These are phyloP conservation scores for Boletus speciosus DNA, from an alignment of 768 basidiomycete species.

Conservation along the genomic window DNA sequence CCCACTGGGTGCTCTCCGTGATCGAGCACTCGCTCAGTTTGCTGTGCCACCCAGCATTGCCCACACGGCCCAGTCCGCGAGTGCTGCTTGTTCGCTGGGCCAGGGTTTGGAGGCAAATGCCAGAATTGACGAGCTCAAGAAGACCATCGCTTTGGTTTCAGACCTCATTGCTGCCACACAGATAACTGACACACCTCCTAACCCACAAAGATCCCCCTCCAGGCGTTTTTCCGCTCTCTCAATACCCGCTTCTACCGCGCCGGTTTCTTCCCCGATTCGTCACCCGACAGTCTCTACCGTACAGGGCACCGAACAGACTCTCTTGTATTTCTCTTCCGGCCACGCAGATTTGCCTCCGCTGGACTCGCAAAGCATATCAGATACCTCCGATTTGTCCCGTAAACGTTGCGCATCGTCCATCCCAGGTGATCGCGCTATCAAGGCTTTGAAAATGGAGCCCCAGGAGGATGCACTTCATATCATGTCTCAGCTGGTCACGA, in stretches of 20 bases:
- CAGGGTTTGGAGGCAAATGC: conserved; percentile 46
- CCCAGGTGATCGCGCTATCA: conserved; percentile 42
- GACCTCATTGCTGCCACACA: conserved; percentile 49
- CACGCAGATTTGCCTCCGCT: conserved; percentile 13
- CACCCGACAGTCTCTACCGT: conserved; percentile 16
- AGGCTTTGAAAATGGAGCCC: conserved; percentile 49
- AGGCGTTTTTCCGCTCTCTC: conserved; percentile 20
- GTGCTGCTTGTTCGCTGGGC: conserved; percentile 44
- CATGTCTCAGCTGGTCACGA: conserved; percentile 19
- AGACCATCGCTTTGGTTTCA: conserved; percentile 50
- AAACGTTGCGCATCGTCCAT: conserved; percentile 51
- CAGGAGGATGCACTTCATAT: conserved; percentile 38
- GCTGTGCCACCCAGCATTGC: conserved; percentile 47
- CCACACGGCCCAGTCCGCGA: conserved; percentile 56
- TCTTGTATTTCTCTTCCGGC: conserved; percentile 17
- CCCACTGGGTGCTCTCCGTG: background rate
- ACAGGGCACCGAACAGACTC: conserved; percentile 25
- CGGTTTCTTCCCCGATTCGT: conserved; percentile 18
- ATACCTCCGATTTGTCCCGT: conserved; percentile 42
- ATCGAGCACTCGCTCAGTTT: conserved; percentile 11
- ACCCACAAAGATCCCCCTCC: conserved; percentile 33
- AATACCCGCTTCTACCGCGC: conserved; percentile 42
- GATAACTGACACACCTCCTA: conserved; percentile 31
- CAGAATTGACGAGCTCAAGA: conserved; percentile 54
- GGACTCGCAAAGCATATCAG: conserved; percentile 26